Evolutionary conservation across 176 grass and related monocot species (phyloP).

Genomic region (Musa itinerans): DNA sequence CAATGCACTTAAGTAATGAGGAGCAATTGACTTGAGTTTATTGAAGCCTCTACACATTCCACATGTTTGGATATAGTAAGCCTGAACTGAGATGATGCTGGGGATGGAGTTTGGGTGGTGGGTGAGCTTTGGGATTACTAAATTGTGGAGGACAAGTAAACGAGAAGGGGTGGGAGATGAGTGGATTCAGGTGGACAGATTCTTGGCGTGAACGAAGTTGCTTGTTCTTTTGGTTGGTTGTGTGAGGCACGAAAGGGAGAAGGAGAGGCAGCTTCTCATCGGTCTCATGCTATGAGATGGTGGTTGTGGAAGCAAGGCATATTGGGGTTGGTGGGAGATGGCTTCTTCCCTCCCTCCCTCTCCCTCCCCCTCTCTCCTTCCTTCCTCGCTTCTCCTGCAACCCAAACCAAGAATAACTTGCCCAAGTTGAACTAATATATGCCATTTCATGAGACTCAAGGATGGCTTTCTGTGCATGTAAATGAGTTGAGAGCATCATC

Average conservation of each 20-base stretch:
- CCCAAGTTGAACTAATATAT: no score
- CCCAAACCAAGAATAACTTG: no score
- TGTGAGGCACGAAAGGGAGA: conserved; percentile 6
- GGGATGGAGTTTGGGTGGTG: no score
- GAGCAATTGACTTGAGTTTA: no score
- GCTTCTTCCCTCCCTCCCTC: neutral
- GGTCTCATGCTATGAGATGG: neutral
- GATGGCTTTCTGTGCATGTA: no score
- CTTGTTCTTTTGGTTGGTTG: neutral
- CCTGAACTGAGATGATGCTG: no score
- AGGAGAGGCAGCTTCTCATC: neutral
- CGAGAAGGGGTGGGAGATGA: neutral
- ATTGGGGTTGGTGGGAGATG: neutral
- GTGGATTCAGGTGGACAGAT: neutral
- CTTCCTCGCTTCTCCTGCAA: neutral
- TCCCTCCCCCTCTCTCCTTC: no score
- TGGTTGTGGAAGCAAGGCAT: neutral
- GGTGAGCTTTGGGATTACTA: neutral
- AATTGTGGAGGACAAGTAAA: neutral
- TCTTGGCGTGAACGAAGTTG: conserved; percentile 9
- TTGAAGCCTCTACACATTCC: no score
- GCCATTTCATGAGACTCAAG: no score
- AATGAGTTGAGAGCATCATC: no score
- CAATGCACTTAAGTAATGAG: no score
- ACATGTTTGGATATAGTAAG: no score